Base-by-base conservation (phyloP, 176 grass and related monocot genomes). In the Oryza officinalis region DNA sequence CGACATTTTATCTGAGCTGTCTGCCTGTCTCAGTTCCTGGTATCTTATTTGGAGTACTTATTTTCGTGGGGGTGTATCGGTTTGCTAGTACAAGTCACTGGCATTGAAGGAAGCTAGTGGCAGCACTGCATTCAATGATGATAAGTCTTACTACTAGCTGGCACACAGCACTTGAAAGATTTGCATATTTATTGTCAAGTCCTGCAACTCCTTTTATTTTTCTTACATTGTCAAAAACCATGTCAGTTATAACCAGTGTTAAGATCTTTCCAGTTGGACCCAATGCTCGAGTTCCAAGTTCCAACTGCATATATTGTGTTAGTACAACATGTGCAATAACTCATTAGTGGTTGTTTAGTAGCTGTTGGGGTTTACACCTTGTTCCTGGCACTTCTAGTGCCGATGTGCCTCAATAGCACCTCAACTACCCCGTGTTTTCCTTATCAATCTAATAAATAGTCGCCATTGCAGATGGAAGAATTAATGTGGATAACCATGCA, bases 381-480 rank as follows among this genome's bases (percentile, higher is more conserved):
- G 28, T 31, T 83, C 68, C 47, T 75, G 59, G 15, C 79, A 78
- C 10, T 72, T 72, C 43, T 71, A 63, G 72, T 50, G 72, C 13
- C 49, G 28, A 32, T 72, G 23, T 32, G 59, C 72, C 41, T 87
- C 40, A 47, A 11, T 37, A 23, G 50, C 44, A 60, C 61, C 67
- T 63, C 88, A 90, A 90, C 88, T 27, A 75, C 74, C 79, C 22
- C 25, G 25, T 67, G 38, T 9, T 61, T 60, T 79, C 78, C 35
- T 47, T 66, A 44, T 80, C 78, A 63, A 47, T 69, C 18, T 65
- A 75, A 80, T 93, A 83, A 93, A 76, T 84, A 80, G 91, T 80
- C 88, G 65, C 88, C 85, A 67, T 90, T 88, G 72, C 63, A 71
- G 91, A 85, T 93, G 91, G 47, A 45, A 47, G 69, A 33, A 76